Conservation (phyloP, 2,329 filamentous ascomycete genomes). For the Furcasterigmium furcatum region DNA sequence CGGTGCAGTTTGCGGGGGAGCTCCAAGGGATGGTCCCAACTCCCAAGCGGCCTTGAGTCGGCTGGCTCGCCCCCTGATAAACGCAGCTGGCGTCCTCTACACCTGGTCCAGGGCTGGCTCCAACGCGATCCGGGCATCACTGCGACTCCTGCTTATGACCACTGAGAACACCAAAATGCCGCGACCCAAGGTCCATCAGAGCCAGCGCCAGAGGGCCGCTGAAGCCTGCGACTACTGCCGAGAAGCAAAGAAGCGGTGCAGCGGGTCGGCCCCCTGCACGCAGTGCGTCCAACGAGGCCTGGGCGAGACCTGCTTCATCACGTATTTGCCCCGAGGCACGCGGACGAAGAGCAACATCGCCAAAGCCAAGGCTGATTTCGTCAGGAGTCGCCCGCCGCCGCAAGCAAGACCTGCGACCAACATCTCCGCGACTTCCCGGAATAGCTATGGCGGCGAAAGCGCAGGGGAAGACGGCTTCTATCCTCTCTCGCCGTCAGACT, state of each 20-base stretch:
- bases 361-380: not conserved
- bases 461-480: slow-evolving; percentile 29
- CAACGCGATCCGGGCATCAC: no score
- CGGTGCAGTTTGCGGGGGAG: no score
- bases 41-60: no score
- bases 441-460: not conserved
- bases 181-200: slow-evolving; percentile 45
- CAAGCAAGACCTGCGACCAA: not conserved
- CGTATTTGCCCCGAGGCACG: slow-evolving; percentile 25
- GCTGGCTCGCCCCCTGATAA: no score
- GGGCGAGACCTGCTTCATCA: slow-evolving; percentile 29
- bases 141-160: no score
- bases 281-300: slow-evolving; percentile 43
- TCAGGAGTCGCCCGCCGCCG: no score
- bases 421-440: not conserved
- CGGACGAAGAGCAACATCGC: slow-evolving; percentile 8
- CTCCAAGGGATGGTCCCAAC: no score
- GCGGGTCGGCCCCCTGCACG: slow-evolving; percentile 42
- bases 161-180: slow-evolving; percentile 43
- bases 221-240: slow-evolving; percentile 46
- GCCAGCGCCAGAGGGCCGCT: slow-evolving; percentile 43
- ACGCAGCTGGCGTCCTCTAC: no score
- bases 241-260: slow-evolving; percentile 48
- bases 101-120: no score
- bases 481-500: slow-evolving; percentile 28